Base-by-base conservation (phyloP, 2,329 filamentous ascomycete species). In the Penicillium vulpinum region DNA sequence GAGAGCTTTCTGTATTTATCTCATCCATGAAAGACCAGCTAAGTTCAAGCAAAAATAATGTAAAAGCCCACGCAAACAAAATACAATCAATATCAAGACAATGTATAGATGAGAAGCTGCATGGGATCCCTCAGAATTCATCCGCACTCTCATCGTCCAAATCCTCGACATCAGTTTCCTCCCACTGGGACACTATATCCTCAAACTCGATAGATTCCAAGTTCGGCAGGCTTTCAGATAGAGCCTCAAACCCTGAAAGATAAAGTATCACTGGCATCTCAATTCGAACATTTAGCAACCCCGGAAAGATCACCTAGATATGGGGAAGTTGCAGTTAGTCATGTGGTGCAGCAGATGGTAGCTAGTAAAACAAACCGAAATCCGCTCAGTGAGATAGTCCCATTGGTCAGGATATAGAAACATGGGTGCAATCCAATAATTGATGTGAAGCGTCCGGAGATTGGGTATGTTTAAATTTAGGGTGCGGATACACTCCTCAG, bases 231-330 rank as follows among this genome's bases (percentile, higher is more conserved):
- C 10, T 35, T 22, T 47, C 9, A 24, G 44, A 22, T 16, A 47
- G 18, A 22, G 44, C 8, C 28, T 47, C 44, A 22, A 35, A 47
- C 4, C 29, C 28, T n/a, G 28, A 7, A n/a, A 47, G 10, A 8
- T 44, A 15, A 44, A 44, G 24, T 1, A 46, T n/a, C 2, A 18
- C 3, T 16, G 44, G 28, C 16, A 33, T 22, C 13, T 11, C 15
- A 33, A 47, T 11, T n/a, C 10, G n/a, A 24, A 33, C 8, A 33
- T 35, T 21, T 15, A 24, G 16, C 29, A 47, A 24, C 8, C 8
- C 11, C 8, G 29, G 44, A 10, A 47, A 47, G 8, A 47, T 18
- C 44, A 33, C 33, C 44, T 47, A 47, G 13, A 33, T 22, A 22
- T 24, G 13, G 2, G 33, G 7, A 45, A 21, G 11, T 8, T 10